phyloP scores from a whole-genome alignment of 2,329 filamentous ascomycete species.

The Colletotrichum liriopes region DNA sequence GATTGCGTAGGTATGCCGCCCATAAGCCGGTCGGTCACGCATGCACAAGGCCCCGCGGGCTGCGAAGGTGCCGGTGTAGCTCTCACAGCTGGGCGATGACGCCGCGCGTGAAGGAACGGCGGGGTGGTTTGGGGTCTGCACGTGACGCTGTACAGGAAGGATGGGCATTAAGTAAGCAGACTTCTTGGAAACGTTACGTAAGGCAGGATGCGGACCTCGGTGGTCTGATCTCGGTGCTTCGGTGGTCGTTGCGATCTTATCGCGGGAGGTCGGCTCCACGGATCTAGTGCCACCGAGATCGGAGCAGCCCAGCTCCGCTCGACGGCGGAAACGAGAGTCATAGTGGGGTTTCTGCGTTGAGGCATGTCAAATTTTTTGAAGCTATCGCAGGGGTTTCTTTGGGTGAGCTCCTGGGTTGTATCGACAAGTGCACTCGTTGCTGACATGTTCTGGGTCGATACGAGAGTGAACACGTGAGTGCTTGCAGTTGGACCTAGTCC shows the following conservation, averaged over 20 bases:
- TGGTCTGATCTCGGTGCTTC: constrained; percentile 22
- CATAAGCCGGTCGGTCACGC: background rate
- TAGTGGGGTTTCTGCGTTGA: constrained; percentile 13
- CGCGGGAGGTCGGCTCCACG: constrained; percentile 28
- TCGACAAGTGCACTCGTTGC: background rate
- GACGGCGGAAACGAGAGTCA: constrained; percentile 16
- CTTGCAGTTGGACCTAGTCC: background rate
- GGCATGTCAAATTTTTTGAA: constrained; percentile 4
- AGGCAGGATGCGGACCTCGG: background rate
- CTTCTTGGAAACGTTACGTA: background rate
- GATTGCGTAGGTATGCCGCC: background rate
- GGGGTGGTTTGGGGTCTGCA: background rate
- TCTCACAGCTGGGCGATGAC: background rate
- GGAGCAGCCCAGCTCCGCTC: constrained; percentile 30
- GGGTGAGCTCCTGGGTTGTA: background rate
- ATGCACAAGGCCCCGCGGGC: constrained; percentile 20
- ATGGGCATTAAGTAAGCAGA: background rate
- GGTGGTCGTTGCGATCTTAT: constrained; percentile 20
- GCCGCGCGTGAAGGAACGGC: background rate
- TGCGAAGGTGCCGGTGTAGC: background rate
- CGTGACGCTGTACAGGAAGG: background rate
- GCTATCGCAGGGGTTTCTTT: constrained; percentile 19
- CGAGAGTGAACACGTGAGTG: background rate
- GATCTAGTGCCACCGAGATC: constrained; percentile 32
- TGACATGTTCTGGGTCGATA: background rate